Evolutionary conservation across 2,329 filamentous ascomycete species (phyloP).

Genomic region (Penicillium fuscoglaucum): DNA sequence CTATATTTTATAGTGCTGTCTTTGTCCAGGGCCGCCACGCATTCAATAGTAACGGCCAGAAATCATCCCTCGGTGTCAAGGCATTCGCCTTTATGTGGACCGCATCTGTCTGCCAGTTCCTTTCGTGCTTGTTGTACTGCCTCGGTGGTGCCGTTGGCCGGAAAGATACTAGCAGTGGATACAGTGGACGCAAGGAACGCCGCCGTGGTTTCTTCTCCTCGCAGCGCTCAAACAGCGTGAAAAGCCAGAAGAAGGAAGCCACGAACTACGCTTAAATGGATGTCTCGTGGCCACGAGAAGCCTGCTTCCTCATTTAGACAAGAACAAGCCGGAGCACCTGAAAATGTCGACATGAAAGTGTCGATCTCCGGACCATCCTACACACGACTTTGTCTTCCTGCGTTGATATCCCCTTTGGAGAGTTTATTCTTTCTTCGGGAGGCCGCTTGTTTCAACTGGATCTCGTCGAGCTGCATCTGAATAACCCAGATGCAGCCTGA

Average conservation of each 20-base stretch:
- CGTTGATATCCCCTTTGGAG: constrained; percentile 17
- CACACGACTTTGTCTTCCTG: constrained; percentile 8
- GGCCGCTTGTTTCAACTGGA: constrained; percentile 4
- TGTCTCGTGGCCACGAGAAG: not conserved
- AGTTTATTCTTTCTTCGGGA: constrained; percentile 10
- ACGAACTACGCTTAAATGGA: constrained; percentile 24
- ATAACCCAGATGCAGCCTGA: not conserved
- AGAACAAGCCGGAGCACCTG: not conserved
- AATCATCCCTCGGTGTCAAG: constrained; percentile 56
- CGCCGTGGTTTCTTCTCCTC: constrained; percentile 42
- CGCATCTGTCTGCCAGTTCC: constrained; percentile 54
- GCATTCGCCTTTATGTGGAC: constrained; percentile 65
- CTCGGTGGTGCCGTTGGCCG: constrained; percentile 42
- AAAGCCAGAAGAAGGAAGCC: constrained; percentile 31
- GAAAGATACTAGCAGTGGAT: constrained; percentile 31
- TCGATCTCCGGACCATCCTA: constrained; percentile 7
- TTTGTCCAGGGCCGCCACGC: constrained; percentile 58
- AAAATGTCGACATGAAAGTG: not conserved
- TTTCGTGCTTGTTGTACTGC: constrained; percentile 60
- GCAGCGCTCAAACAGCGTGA: constrained; percentile 30
- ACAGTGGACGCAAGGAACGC: constrained; percentile 39
- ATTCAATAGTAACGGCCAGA: constrained; percentile 53
- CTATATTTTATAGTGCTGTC: constrained; percentile 52
- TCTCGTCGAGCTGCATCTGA: not conserved
- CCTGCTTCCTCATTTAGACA: not conserved